These are phyloP conservation scores for Paragyromitra xinjiangensis DNA, from an alignment of 495 filamentous ascomycete species.

Conservation along the genomic window DNA sequence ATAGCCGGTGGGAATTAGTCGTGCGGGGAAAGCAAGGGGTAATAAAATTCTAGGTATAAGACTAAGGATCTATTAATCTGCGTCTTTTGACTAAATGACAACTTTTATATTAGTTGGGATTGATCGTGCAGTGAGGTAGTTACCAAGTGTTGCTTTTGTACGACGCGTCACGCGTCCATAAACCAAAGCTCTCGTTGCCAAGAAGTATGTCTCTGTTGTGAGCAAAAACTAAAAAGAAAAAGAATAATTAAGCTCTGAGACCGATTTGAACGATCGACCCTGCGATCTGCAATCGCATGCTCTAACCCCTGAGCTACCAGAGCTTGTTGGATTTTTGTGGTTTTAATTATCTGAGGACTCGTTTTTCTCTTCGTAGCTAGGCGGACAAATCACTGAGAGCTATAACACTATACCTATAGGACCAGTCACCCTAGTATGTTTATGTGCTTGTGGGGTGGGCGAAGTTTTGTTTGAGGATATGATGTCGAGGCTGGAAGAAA, in stretches of 20 bases:
- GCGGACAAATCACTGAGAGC: no score
- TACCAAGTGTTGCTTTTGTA: background rate
- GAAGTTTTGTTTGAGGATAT: no score
- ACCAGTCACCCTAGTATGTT: no score
- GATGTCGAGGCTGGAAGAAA: no score
- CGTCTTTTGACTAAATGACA: background rate
- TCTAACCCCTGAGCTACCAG: conserved; percentile 58
- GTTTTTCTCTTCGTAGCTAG: no score
- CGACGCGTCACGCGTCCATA: background rate
- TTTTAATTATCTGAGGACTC: no score
- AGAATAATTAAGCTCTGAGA: conserved; percentile 52
- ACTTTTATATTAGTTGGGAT: background rate
- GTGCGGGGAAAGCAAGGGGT: background rate
- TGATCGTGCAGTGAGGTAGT: background rate
- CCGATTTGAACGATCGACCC: conserved; percentile 58
- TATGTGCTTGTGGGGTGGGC: no score
- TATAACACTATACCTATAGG: no score
- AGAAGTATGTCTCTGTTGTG: background rate
- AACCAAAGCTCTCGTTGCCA: background rate
- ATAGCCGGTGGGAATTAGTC: no score
- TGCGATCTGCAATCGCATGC: conserved; percentile 58
- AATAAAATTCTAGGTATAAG: background rate
- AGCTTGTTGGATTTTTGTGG: conserved; percentile 18
- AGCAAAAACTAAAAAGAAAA: background rate
- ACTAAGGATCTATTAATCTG: background rate